Base-by-base conservation (phyloP, 768 basidiomycete genomes). In the Infundibulicybe gibba region DNA sequence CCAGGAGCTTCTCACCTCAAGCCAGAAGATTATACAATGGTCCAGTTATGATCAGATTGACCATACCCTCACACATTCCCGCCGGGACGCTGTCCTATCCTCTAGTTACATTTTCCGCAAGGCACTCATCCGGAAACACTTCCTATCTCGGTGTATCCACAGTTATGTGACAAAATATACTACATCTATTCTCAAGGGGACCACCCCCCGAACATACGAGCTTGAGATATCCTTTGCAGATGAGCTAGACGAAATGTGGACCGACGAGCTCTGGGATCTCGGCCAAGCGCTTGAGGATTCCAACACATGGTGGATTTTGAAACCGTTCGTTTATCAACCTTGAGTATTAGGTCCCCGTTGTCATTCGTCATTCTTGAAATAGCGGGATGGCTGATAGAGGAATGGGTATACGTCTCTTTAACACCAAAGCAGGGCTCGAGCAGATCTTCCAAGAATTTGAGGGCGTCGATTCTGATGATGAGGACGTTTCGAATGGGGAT, bases 341-440 rank as follows among this genome's bases (percentile, higher is more conserved):
- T 4, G 17, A 11, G 9, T 46, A 12, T 31, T 32, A 32, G 44
- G 37, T 31, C n/a, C 35, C 30, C 21, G 17, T 32, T 20, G 35
- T 39, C 47, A 49, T 43, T 50, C 45, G 31, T 49, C 31, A 34
- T 44, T 45, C 40, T 47, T 31, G 15, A 16, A 32, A 10, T 48
- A 79, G 77, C 40, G 91, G 93, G 14, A 95, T 99, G 90, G 87
- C 94, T 1, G 94, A 98, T 69, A 79, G 92, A 42, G 97, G 94
- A 11, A 91, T 92, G 76, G 97, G 95, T 2, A 94, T 99, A 53
- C 70, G 94, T 39, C 67, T 99, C 40, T 97, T 99, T 66, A 81
- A 86, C 44, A 85, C 77, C 45, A 87, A 87, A 63, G 79, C 80
- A 11, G 70, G 79, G 30, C 71, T 99, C 48, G 77, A 79, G 48